Base-by-base conservation (phyloP, 768 basidiomycete genomes). In the Hydnum rufescens region DNA sequence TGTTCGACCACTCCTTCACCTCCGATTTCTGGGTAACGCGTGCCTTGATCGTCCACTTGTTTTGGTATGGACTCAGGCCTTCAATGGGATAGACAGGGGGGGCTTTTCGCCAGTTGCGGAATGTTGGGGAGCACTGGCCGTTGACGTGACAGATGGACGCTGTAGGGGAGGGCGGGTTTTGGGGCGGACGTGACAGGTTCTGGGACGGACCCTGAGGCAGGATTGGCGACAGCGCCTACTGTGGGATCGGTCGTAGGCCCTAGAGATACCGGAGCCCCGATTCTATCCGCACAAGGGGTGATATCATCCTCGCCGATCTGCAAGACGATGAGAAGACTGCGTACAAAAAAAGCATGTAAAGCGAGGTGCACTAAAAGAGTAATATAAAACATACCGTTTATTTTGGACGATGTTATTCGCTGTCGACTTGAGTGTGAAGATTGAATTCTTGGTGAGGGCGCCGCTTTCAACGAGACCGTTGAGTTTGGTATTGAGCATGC, bases 11-110 rank as follows among this genome's bases (percentile, higher is more conserved):
- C n/a, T 75, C 74, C 59, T 76, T 81, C 61, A 97, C 77, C 0
- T 96, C 95, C 1, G 77, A 76, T 64, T 93, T 96, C 56, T 83
- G 76, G 8, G 78, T 83, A 48, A 96, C 87, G 39, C 87, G 81
- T 28, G 87, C 93, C 64, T 89, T 90, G 71, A 97, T 93, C 5
- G 86, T 90, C 95, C 95, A 99, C 65, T 87, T 87, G 68, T 93
- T 96, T 66, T 95, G 89, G 60, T 96, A 97, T 5, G 93, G 93
- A 61, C 84, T 90, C 43, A 97, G 74, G 3, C 80, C 83, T 62
- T 95, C 93, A 57, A 99, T 97, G 2, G 92, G 93, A 64, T 80
- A 80, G 30, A 79, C 64, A 0, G 63, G 29, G 61, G 57, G 59
- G 8, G 62, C 60, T 8, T 57, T 56, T 34, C 63, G 64, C 25